phyloP scores from a whole-genome alignment of 768 basidiomycete genomes.

The Trametes coccinea region DNA sequence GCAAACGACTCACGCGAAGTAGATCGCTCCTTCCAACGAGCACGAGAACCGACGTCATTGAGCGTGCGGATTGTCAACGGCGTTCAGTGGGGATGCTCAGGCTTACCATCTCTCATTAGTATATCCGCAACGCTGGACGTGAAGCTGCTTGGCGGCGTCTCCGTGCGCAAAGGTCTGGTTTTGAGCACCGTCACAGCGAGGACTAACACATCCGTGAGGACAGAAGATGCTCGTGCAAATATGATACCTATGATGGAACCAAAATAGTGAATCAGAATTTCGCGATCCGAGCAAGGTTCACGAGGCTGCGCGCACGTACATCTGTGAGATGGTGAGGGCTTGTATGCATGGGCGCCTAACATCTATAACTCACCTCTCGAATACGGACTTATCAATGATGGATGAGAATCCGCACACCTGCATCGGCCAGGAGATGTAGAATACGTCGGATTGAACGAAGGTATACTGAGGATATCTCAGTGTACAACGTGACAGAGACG shows the following conservation, averaged over 20 bases:
- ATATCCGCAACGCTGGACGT: background rate
- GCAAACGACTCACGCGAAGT: background rate
- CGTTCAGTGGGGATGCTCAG: no score
- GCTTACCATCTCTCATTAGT: slow-evolving; percentile 7
- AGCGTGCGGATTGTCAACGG: background rate
- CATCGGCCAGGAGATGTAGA: background rate
- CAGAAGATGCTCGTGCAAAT: background rate
- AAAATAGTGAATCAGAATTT: background rate
- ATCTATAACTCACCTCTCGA: background rate
- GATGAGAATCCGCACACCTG: background rate
- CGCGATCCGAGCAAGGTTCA: background rate
- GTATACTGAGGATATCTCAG: background rate
- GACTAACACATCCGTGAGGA: slow-evolving; percentile 1
- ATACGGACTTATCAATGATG: background rate
- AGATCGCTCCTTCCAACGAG: background rate
- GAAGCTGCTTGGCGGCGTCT: background rate
- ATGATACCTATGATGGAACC: background rate
- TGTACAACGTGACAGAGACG: background rate
- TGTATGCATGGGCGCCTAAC: background rate
- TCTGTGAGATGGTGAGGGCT: background rate
- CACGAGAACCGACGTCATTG: background rate
- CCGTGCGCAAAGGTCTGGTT: background rate
- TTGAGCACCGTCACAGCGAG: background rate
- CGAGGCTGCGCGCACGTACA: background rate
- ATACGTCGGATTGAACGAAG: background rate